These are phyloP conservation scores for Colletotrichum gigasporum DNA, from an alignment of 2,329 filamentous ascomycete species.

Conservation along the genomic window DNA sequence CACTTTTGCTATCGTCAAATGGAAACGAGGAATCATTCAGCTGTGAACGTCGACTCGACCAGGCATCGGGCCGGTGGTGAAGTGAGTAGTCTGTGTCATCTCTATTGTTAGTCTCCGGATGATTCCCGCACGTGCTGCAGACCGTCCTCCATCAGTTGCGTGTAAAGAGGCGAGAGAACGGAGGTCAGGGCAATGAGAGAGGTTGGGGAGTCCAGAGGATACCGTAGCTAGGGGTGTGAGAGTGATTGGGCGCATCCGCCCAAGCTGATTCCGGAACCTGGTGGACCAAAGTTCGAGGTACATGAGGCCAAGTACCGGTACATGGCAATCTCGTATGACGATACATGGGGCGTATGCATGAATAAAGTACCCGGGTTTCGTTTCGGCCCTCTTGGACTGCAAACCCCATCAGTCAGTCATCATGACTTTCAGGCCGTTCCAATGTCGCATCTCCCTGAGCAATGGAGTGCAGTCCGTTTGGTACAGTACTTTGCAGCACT, in stretches of 20 bases:
- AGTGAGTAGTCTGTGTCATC: background rate
- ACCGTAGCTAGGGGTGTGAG: slow-evolving; percentile 6
- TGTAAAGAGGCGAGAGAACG: background rate
- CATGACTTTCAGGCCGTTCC: slow-evolving; percentile 21
- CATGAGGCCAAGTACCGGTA: slow-evolving; percentile 38
- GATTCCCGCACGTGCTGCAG: background rate
- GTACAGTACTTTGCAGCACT: background rate
- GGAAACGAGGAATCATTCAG: background rate
- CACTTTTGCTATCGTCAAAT: too few relatives aligned
- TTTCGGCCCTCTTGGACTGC: slow-evolving; percentile 11
- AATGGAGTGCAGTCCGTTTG: background rate
- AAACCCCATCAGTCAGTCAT: slow-evolving; percentile 22
- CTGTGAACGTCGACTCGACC: too few relatives aligned
- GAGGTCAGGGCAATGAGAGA: background rate
- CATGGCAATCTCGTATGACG: slow-evolving; percentile 36
- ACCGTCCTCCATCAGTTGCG: background rate
- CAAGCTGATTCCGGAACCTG: slow-evolving; percentile 22
- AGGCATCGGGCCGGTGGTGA: too few relatives aligned
- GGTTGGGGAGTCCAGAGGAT: slow-evolving; percentile 17
- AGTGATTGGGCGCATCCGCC: slow-evolving; percentile 25
- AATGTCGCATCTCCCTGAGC: slow-evolving; percentile 22
- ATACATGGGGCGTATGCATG: slow-evolving; percentile 39
- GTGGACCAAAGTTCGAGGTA: slow-evolving; percentile 31
- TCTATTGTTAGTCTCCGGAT: background rate
- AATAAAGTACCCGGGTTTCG: slow-evolving; percentile 39